Base-by-base conservation (phyloP, 1,284 basidiomycete genomes). In the Heterobasidion annosum region DNA sequence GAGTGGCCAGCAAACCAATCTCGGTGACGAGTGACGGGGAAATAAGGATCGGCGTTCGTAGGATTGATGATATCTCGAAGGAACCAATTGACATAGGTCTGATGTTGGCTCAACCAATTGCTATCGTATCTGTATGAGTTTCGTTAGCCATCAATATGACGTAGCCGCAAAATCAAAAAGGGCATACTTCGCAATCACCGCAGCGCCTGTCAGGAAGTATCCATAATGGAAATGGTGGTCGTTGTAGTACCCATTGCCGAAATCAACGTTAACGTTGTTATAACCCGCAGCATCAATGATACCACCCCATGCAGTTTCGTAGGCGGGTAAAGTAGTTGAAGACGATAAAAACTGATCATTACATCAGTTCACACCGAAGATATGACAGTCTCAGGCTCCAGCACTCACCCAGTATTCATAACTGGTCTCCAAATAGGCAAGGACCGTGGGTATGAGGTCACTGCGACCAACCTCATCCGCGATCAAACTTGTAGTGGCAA, bases 1-100 rank as follows among this genome's bases (percentile, higher is more conserved):
- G 68, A 70, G 56, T 70, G 68, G 0, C 68, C 68, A 19, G 68
- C 66, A 54, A 69, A 70, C 67, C 66, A 69, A 43, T 70, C 68
- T 10, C 63, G 63, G 51, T 62, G 64, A 15, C 68, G 63, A 16
- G 67, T 62, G n/a, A 68, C 61, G 8, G 68, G 60, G 58, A 69
- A 70, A 52, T 61, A 67, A 5, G 64, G 64, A 51, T 70, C 68
- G 8, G 60, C 9, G 45, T 9, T 58, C 10, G 66, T 51, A 9
- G 54, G 68, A 51, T 70, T 70, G 48, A 64, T 63, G 44, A 70
- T 69, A 52, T 70, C 68, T n/a, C 68, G 63, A 34, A 65, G 61
- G 58, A 66, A 67, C 53, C 59, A 62, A 10, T 61, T 64, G 58
- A 69, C 61, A 2, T 63, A 61, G 1, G 56, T 44, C 47, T 61